Evolutionary conservation across 257 asterid species (phyloP).

Genomic region (Sherardia arvensis): DNA sequence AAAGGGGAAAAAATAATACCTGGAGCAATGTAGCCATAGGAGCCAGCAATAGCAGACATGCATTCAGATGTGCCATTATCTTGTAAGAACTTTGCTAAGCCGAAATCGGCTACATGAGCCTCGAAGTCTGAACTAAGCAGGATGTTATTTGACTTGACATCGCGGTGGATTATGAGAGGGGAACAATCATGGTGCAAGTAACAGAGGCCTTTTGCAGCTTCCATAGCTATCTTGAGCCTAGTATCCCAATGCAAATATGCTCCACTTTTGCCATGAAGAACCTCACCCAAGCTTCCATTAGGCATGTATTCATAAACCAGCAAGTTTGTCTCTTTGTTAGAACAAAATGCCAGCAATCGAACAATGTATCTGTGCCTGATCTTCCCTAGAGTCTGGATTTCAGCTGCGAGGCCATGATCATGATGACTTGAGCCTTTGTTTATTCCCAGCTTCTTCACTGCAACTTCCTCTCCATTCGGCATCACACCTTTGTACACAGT

Average conservation of each 20-base stretch:
- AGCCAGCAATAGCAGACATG: slow-evolving; percentile 40
- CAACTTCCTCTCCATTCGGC: slow-evolving; percentile 29
- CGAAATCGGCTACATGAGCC: slow-evolving; percentile 37
- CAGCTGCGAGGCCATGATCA: slow-evolving; percentile 33
- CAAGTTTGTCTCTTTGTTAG: slow-evolving; percentile 33
- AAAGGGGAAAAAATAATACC: slow-evolving; percentile 13
- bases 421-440: slow-evolving; percentile 24
- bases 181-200: slow-evolving; percentile 39
- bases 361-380: slow-evolving; percentile 35
- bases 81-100: slow-evolving; percentile 27
- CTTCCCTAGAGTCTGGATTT: slow-evolving; percentile 28
- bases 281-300: slow-evolving; percentile 35
- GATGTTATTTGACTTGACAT: slow-evolving; percentile 35
- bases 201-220: slow-evolving; percentile 33
- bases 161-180: slow-evolving; percentile 30
- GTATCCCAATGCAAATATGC: slow-evolving; percentile 28
- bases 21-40: slow-evolving; percentile 45
- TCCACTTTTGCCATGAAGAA: slow-evolving; percentile 29
- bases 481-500: slow-evolving; percentile 29
- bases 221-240: slow-evolving; percentile 28
- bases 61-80: slow-evolving; percentile 31
- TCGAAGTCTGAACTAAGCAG: slow-evolving; percentile 27
- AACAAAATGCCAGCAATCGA: slow-evolving; percentile 25
- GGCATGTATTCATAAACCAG: slow-evolving; percentile 36
- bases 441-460: slow-evolving; percentile 30